A percentile compares a stretch with the other conserved stretches of the same genome.
These are phyloP conservation scores for Didymella segeticola DNA, from an alignment of 2,329 filamentous ascomycete genomes.

Conservation along the genomic window DNA sequence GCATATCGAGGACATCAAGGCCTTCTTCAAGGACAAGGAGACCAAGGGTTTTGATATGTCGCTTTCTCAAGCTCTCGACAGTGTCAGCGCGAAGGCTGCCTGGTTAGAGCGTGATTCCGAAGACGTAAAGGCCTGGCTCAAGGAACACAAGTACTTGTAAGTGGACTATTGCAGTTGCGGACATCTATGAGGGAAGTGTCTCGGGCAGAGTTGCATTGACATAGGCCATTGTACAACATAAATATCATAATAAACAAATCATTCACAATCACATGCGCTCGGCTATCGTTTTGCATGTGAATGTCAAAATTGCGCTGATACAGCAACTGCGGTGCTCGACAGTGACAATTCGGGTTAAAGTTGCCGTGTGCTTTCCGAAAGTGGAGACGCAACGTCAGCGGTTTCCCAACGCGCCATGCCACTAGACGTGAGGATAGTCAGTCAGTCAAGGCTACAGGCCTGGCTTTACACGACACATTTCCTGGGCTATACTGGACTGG, in stretches of 20 bases:
- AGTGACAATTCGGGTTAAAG: conserved; percentile 16
- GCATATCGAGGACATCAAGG: conserved; percentile 76
- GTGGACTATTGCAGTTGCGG: neutral
- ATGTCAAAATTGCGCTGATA: neutral
- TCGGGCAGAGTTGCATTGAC: neutral
- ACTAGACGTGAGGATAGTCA: conserved; percentile 36
- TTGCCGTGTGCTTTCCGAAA: conserved; percentile 22
- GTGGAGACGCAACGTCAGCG: conserved; percentile 42
- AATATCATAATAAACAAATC: conserved; percentile 13
- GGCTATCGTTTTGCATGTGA: conserved; percentile 9
- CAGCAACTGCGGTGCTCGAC: neutral
- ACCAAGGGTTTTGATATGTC: conserved; percentile 88
- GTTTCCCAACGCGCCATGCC: conserved; percentile 28
- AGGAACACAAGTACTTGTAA: conserved; percentile 67
- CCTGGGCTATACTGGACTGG: conserved; percentile 24
- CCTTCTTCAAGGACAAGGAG: conserved; percentile 82
- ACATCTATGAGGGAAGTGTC: neutral
- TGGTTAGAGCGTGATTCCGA: conserved; percentile 79
- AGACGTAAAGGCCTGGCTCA: conserved; percentile 78
- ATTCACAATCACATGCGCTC: neutral
- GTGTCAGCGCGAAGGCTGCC: conserved; percentile 81
- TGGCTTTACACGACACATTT: conserved; percentile 20
- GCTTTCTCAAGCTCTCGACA: conserved; percentile 87
- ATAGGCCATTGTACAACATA: conserved; percentile 11
- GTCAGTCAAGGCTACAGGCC: conserved; percentile 24